Evolutionary conservation across 345 rosid genomes (phyloP), one percentile per base, ranked within the genome.

Genomic region (Trapa incisa): DNA sequence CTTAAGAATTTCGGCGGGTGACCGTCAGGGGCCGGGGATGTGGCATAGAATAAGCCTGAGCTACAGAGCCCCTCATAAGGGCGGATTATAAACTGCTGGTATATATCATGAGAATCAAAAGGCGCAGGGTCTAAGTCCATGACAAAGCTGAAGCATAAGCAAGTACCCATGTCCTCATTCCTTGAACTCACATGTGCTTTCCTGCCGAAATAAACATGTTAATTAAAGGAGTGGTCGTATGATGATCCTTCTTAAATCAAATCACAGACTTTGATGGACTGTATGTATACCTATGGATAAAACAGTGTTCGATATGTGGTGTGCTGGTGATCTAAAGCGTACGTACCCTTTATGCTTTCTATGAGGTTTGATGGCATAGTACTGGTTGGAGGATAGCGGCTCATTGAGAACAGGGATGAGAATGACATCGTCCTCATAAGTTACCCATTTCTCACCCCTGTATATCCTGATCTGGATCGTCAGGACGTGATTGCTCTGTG

Each of bases 1-100:
- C 76, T 74, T 3, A 87, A 69, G 63, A 82, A 81, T 22, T 67
- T 15, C 14, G 91, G 92, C 43, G 93, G 89, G 57, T 66, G 35
- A 0, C 86, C 86, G 36, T 81, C 80, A 1, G 78, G 75, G 17
- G 73, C 79, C 8, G 80, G 71, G 2, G 93, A 85, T 47, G 71
- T 89, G 29, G 91, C 82, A 32, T 0, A 66, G 67, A 75, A 84
- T 4, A 33, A 0, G 22, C 61, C 39, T 4, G 71, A 3, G 54
- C 52, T 17, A 8, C 37, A 70, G 22, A 50, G 15, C 0, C 29
- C 0, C 29, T 71, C 38, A 14, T 71, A 48, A 22, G 67, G 71
- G 72, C 67, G 64, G 61, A 82, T 68, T 68, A 67, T 65, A 32
- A 79, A 75, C 16, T 77, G 81, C 36, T 82, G 80, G 72, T 77